Percentiles rank a stretch among this genome's conserved stretches.
Evolutionary conservation across 352 stramenopile genomes (phyloP).

Genomic region (Globisporangium solare): DNA sequence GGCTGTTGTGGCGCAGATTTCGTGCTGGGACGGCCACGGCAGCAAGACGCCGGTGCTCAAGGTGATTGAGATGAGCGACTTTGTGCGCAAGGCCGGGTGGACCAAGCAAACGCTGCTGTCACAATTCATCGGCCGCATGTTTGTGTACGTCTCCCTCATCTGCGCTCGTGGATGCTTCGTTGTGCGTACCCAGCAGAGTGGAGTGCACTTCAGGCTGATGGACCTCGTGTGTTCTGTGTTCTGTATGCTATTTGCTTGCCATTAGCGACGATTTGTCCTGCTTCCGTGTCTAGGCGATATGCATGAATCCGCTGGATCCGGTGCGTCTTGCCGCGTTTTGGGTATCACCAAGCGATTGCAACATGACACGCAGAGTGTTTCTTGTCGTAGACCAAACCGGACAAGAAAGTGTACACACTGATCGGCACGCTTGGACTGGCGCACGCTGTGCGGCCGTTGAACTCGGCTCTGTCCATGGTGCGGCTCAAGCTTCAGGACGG

Average conservation of each 20-base stretch:
- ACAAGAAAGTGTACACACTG: slow-evolving; percentile 49
- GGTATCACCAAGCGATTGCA: too few relatives aligned
- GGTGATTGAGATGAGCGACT: slow-evolving; percentile 66
- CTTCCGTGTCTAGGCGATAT: slow-evolving; percentile 47
- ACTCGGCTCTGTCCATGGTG: slow-evolving; percentile 44
- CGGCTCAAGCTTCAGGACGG: slow-evolving; percentile 37
- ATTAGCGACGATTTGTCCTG: slow-evolving; percentile 38
- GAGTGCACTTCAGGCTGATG: too few relatives aligned
- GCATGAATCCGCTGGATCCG: slow-evolving; percentile 36
- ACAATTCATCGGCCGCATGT: slow-evolving; percentile 67
- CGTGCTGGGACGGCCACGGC: slow-evolving; percentile 54
- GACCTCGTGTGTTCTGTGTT: background rate
- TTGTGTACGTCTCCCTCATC: slow-evolving; percentile 35
- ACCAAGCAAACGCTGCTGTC: slow-evolving; percentile 63
- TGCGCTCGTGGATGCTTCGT: background rate
- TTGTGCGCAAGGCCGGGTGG: slow-evolving; percentile 68
- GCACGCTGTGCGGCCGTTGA: slow-evolving; percentile 44
- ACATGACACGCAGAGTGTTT: background rate
- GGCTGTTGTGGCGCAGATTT: slow-evolving; percentile 36
- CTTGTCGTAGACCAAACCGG: slow-evolving; percentile 36
- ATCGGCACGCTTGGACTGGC: slow-evolving; percentile 49
- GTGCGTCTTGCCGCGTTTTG: slow-evolving; percentile 18
- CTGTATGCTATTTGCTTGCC: background rate
- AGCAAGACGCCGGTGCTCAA: slow-evolving; percentile 45
- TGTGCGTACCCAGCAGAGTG: background rate